Percentiles rank a stretch among this genome's conserved stretches.
Evolutionary conservation across 139 green algal genomes (phyloP).

Genomic region (Coccomyxa sp.): DNA sequence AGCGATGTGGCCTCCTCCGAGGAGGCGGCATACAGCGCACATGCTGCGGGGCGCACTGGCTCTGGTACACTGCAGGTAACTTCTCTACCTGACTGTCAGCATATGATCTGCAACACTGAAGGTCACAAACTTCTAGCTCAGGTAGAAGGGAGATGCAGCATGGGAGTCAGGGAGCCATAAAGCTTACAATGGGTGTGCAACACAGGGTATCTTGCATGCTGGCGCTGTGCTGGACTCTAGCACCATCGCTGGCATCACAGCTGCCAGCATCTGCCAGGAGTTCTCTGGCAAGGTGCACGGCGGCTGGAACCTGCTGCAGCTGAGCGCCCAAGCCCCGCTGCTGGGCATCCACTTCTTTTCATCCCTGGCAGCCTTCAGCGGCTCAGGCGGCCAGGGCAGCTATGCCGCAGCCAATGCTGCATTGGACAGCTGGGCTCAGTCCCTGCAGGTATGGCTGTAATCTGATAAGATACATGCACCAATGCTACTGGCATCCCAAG

Average conservation of each 20-base stretch:
- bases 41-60: not conserved
- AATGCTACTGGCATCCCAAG: too few relatives aligned
- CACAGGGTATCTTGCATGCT: slow-evolving; percentile 30
- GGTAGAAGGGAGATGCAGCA: too few relatives aligned
- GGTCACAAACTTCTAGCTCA: too few relatives aligned
- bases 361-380: slow-evolving; percentile 45
- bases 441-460: not conserved
- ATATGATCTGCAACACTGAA: too few relatives aligned
- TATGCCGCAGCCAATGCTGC: slow-evolving; percentile 50
- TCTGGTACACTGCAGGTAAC: too few relatives aligned
- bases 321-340: not conserved
- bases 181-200: not conserved
- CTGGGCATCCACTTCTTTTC: slow-evolving; percentile 40
- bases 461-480: too few relatives aligned
- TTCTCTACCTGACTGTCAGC: too few relatives aligned
- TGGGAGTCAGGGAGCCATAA: not conserved
- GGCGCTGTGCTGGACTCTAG: slow-evolving; percentile 31
- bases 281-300: slow-evolving; percentile 39
- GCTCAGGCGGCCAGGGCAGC: slow-evolving; percentile 33
- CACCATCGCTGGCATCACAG: slow-evolving; percentile 26
- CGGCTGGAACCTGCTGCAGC: slow-evolving; percentile 10
- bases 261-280: slow-evolving; percentile 13
- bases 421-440: slow-evolving; percentile 25
- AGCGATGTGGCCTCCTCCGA: slow-evolving; percentile 11
- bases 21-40: slow-evolving; percentile 6